Evolutionary conservation across 1,139 yeast genomes (phyloP), one percentile per base, ranked within the genome.

Genomic region (Petasospora fabianii): DNA sequence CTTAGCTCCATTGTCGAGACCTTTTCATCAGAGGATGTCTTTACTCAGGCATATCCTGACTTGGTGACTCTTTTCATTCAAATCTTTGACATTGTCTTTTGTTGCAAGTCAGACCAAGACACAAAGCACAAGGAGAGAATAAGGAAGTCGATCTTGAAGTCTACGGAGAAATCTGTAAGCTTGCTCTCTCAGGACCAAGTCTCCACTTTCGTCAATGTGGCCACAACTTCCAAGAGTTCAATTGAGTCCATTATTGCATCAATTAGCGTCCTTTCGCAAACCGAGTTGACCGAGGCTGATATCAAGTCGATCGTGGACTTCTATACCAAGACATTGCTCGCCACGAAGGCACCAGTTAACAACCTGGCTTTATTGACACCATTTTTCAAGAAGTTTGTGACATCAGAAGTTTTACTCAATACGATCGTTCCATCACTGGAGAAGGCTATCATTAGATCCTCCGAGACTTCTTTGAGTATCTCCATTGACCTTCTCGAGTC

Each of bases 391-490:
- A 69, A 68, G 13, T 68, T 70, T 44, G 57, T 80, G 6, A 53
- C 64, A 5, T 57, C 60, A n/a, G 69, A 66, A 2, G 68, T 69
- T 12, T 68, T 84, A 41, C 60, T 58, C 13, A 50, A 58, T 0
- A 40, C 53, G 4, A 49, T 87, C 14, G 56, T 81, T 9, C 87
- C 95, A 3, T 68, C 73, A 14, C 56, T 90, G 36, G 92, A 86
- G 50, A 88, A 85, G 56, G 75, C 94, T 1, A 71, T 84, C 36
- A 68, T 92, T 54, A 75, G 97, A 58, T 79, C 96, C 3, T 84
- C 97, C 0, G 97, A 88, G 56, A 63, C 69, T 27, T 75, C 87
- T 0, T 73, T 85, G 48, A 71, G 72, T 7, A 54, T 66, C 24
- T 62, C 81, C 13, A 55, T 77, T 16, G 62, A 68, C 3, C 56